Base-by-base conservation (phyloP, 306 rosid genomes). In the Malus sieversii region DNA sequence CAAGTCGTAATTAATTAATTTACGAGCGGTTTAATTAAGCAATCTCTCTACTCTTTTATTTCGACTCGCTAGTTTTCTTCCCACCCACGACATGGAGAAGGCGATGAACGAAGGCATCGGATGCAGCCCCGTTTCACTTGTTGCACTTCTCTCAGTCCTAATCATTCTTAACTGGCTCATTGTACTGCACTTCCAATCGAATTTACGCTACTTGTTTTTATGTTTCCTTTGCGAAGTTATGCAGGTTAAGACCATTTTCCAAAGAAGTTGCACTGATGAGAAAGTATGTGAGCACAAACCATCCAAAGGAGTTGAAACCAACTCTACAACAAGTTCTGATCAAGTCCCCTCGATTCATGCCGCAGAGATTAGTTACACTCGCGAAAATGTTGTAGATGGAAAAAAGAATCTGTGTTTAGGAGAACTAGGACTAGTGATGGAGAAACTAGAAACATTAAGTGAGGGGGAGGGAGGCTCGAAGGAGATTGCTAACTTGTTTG, bases 401-500 rank as follows among this genome's bases (percentile, higher is more conserved):
- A 29, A 71, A 18, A 25, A 57, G 44, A 46, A 48, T 30, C 58
- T 86, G 12, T 57, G 70, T 23, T 8, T 78, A 5, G 86, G 64
- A 16, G 87, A 81, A 11, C 44, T 86, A 22, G 60, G 46, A 22
- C 59, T 23, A 10, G 58, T 78, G 19, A 68, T 87, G 85, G 84
- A 83, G 72, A 75, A 9, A 53, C 51, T 77, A 42, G 81, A 13
- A 45, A 25, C 33, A 20, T 48, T 51, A n/a, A 30, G 30, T 61
- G 66, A 61, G 20, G 66, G 66, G 66, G 2, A 27, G 15, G 10
- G 16, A 20, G 29, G 35, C 20, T 40, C 60, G n/a, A 38, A 61
- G 30, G 85, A 78, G 76, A 38, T 75, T 25, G 79, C 61, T 61
- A 77, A 33, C 10, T 19, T 81, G 66, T 74, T 80, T 14, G 86